phyloP scores from a whole-genome alignment of 169 alveolate species.

The Sarcocystis neurona region DNA sequence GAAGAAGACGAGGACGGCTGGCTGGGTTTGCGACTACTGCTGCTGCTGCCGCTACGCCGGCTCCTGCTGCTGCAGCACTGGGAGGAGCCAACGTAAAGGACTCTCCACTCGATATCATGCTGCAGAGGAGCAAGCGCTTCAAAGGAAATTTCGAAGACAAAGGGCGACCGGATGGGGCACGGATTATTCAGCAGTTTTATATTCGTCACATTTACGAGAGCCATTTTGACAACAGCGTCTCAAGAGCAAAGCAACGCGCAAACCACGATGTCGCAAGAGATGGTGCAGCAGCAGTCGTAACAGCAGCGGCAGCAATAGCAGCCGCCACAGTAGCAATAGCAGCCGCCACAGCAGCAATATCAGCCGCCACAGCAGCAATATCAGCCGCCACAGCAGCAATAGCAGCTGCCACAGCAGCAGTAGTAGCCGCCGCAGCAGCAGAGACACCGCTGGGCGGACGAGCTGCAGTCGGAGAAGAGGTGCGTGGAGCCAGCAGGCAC shows the following conservation, averaged over 20 bases:
- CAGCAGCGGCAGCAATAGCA: too few relatives aligned
- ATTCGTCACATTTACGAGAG: constrained; percentile 92
- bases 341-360: too few relatives aligned
- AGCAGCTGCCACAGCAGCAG: too few relatives aligned
- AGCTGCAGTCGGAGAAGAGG: neutral
- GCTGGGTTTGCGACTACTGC: too few relatives aligned
- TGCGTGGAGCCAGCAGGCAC: neutral
- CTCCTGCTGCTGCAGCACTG: constrained; percentile 53
- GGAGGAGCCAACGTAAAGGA: constrained; percentile 80
- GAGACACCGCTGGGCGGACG: neutral
- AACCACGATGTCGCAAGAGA: too few relatives aligned
- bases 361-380: too few relatives aligned
- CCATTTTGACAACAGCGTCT: constrained; percentile 86
- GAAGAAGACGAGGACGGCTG: constrained; percentile 70
- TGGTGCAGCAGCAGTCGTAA: too few relatives aligned
- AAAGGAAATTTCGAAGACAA: constrained; percentile 91
- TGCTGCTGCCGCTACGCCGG: neutral
- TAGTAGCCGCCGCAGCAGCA: too few relatives aligned
- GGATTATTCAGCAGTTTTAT: constrained; percentile 90
- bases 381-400: too few relatives aligned
- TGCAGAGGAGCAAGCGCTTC: constrained; percentile 89
- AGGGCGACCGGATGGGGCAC: constrained; percentile 88
- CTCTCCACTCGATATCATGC: constrained; percentile 92
- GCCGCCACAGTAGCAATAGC: too few relatives aligned
- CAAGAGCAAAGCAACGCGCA: too few relatives aligned